phyloP scores from a whole-genome alignment of 306 rosid genomes.

The Dalbergia oliveri region DNA sequence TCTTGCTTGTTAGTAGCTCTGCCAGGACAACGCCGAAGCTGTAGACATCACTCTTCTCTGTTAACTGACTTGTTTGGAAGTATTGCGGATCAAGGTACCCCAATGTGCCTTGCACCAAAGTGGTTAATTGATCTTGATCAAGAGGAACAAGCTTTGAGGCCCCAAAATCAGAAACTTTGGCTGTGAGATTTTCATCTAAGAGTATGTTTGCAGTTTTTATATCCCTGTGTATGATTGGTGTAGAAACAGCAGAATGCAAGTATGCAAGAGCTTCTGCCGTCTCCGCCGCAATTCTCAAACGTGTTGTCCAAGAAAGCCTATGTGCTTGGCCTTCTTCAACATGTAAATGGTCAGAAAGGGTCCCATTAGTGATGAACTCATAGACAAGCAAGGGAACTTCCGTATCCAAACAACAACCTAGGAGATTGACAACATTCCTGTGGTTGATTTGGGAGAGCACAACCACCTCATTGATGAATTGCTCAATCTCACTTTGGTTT shows the following conservation, averaged over 20 bases:
- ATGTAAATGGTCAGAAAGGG: constrained; percentile 48
- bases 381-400: constrained; percentile 31
- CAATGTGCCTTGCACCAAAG: constrained; percentile 49
- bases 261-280: constrained; percentile 51
- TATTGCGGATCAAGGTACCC: constrained; percentile 55
- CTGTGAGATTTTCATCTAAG: constrained; percentile 19
- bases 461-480: constrained; percentile 54
- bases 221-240: constrained; percentile 28
- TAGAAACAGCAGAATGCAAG: constrained; percentile 47
- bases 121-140: constrained; percentile 49
- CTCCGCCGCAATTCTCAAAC: constrained; percentile 47
- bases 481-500: constrained; percentile 38
- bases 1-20: constrained; percentile 32
- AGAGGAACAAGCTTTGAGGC: constrained; percentile 37
- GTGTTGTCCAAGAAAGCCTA: constrained; percentile 46
- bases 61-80: constrained; percentile 42
- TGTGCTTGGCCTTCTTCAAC: not conserved
- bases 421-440: not conserved
- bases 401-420: constrained; percentile 37
- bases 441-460: constrained; percentile 55
- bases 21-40: constrained; percentile 37
- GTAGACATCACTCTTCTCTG: constrained; percentile 54
- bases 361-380: constrained; percentile 44
- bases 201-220: not conserved
- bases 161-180: constrained; percentile 29